Base-by-base conservation (phyloP, 768 basidiomycete genomes). In the Cystofilobasidium capitatum region DNA sequence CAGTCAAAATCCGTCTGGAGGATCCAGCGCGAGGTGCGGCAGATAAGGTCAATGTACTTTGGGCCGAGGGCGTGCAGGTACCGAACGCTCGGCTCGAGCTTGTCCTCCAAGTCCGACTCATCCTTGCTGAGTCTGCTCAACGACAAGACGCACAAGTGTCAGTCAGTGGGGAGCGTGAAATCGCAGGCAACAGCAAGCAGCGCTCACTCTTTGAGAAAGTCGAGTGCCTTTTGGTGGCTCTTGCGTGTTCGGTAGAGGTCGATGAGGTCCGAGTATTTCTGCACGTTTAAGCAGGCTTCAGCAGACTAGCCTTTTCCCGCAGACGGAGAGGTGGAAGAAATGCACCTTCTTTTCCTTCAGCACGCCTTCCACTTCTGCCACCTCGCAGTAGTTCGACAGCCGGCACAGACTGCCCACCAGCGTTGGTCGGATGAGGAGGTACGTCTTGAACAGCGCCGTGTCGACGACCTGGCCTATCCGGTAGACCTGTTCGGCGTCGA, bases 311-410 rank as follows among this genome's bases (percentile, higher is more conserved):
- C 20, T 33, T 40, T 44, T 22, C 12, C 44, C 39, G 55, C 55
- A 31, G n/a, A 14, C 36, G 10, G 31, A 36, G 36, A 22, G 17
- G n/a, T 17, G 3, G 3, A n/a, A 39, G 26, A 2, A 22, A 70
- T 82, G 36, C 65, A 90, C 93, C 84, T 88, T 86, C 40, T 87
- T 83, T 35, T 83, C 83, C 66, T 84, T 82, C 62, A 99, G 78
- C 69, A 91, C 83, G 74, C 88, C 91, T 75, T 99, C 92, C 0
- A 93, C 89, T 73, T 93, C 89, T 6, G 85, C 85, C 1, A 98
- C 92, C 74, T 97, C 96, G 76, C 94, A 98, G 91, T 92, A 99
- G 76, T 96, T 98, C 2, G 89, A 84, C 31, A 94, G 80, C 49
- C 94, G 83, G 77, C 94, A 98, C 59, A 97, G 77, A 36, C 89